Conservation (phyloP, 768 basidiomycete genomes). For the Leccinum obscurum region DNA sequence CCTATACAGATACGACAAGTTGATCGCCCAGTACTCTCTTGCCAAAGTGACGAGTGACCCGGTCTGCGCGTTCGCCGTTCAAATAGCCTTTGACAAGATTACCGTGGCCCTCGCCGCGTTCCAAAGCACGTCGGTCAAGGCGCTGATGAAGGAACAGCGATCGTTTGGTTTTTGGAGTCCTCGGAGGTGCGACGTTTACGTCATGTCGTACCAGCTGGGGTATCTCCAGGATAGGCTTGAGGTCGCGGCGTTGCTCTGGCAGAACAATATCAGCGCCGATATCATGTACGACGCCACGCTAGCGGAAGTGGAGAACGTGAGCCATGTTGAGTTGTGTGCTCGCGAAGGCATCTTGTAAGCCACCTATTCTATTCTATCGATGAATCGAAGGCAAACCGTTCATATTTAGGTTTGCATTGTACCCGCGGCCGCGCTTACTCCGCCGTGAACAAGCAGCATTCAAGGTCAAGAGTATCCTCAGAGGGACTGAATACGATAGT, state of each 20-base stretch:
- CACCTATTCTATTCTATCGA: neutral
- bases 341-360: conserved; percentile 82
- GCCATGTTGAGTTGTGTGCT: conserved; percentile 63
- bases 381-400: neutral
- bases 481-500: conserved; percentile 77
- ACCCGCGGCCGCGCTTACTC: conserved; percentile 52
- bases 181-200: conserved; percentile 84
- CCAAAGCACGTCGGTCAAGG: conserved; percentile 65
- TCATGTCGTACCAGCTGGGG: conserved; percentile 76
- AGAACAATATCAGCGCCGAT: conserved; percentile 80
- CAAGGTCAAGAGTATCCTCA: conserved; percentile 82
- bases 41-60: conserved; percentile 53
- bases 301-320: conserved; percentile 61
- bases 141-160: conserved; percentile 71
- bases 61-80: conserved; percentile 69
- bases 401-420: conserved; percentile 48
- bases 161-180: conserved; percentile 91
- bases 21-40: conserved; percentile 61
- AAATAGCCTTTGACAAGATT: conserved; percentile 80
- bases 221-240: conserved; percentile 77
- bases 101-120: conserved; percentile 65
- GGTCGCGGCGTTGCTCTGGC: conserved; percentile 75
- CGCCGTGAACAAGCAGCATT: conserved; percentile 67
- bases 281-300: conserved; percentile 83
- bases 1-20: conserved; percentile 61